These are phyloP conservation scores for Nicotiana sylvestris DNA, from an alignment of 257 asterid genomes.

Conservation along the genomic window DNA sequence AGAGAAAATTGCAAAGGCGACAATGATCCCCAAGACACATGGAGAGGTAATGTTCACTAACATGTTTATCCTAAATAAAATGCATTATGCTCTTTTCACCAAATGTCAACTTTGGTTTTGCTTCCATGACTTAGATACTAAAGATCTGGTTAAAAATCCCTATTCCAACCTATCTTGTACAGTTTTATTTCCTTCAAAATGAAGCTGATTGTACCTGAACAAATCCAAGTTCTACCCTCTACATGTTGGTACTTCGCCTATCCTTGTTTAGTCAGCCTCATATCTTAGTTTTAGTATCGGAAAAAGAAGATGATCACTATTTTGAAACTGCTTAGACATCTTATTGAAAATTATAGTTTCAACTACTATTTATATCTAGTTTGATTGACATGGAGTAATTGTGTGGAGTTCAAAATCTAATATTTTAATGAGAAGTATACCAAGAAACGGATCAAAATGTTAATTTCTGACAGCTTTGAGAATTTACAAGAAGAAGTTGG, in stretches of 20 bases:
- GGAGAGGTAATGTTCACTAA: conserved; percentile 61
- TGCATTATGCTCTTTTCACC: neutral
- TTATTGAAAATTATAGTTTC: neutral
- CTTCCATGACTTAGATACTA: neutral
- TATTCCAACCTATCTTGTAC: neutral
- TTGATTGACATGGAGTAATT: neutral
- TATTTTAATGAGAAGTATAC: neutral
- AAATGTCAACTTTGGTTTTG: neutral
- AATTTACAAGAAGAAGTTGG: neutral
- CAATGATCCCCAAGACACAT: conserved; percentile 65
- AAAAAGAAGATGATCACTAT: neutral
- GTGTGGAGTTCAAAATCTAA: neutral
- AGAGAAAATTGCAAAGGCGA: conserved; percentile 74
- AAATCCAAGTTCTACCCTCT: neutral
- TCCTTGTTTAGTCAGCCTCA: neutral
- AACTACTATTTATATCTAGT: neutral
- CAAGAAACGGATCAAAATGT: neutral
- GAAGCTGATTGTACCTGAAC: neutral
- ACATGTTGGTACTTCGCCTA: neutral
- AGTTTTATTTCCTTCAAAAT: neutral
- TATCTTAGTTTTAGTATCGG: neutral
- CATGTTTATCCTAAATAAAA: neutral
- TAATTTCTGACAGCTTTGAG: neutral
- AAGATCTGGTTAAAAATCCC: neutral
- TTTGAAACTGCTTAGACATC: neutral